A percentile compares a stretch with the other conserved stretches of the same genome.
Evolutionary conservation across 345 rosid species (phyloP).

Genomic region (Sonneratia alba): DNA sequence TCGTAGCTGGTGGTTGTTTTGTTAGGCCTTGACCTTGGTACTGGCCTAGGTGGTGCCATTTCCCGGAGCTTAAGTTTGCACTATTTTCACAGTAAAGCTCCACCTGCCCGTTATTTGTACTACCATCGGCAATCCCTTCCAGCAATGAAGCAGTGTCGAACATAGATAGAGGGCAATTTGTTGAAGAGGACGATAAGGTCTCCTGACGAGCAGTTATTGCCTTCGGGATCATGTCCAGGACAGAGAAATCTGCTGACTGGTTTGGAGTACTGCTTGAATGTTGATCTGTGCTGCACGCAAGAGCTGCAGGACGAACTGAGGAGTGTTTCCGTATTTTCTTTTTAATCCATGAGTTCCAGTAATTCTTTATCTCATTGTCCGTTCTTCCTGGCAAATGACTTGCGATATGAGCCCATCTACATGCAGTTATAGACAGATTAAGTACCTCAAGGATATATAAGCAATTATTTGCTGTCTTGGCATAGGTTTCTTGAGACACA

Average conservation of each 20-base stretch:
- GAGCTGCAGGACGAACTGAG: slow-evolving; percentile 21
- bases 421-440: neutral
- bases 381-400: slow-evolving; percentile 95
- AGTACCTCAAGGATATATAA: slow-evolving; percentile 2
- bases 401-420: slow-evolving; percentile 97
- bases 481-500: too few relatives aligned
- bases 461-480: too few relatives aligned
- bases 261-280: neutral
- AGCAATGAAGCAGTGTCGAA: slow-evolving; percentile 42
- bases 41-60: slow-evolving; percentile 42
- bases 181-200: slow-evolving; percentile 34
- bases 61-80: slow-evolving; percentile 8
- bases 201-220: slow-evolving; percentile 19
- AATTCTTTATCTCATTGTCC: slow-evolving; percentile 91
- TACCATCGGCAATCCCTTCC: slow-evolving; percentile 29
- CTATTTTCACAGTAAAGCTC: slow-evolving; percentile 25
- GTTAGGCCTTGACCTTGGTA: slow-evolving; percentile 37
- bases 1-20: slow-evolving; percentile 23
- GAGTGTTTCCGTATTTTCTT: slow-evolving; percentile 80
- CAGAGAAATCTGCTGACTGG: neutral
- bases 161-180: slow-evolving; percentile 51
- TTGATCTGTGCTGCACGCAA: slow-evolving; percentile 16
- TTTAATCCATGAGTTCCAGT: slow-evolving; percentile 99
- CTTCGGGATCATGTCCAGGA: neutral
- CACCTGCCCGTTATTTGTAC: slow-evolving; percentile 20